Percentiles rank a stretch among this genome's conserved stretches.
Conservation (phyloP, 2,329 filamentous ascomycete species). For the Trichoderma gracile region DNA sequence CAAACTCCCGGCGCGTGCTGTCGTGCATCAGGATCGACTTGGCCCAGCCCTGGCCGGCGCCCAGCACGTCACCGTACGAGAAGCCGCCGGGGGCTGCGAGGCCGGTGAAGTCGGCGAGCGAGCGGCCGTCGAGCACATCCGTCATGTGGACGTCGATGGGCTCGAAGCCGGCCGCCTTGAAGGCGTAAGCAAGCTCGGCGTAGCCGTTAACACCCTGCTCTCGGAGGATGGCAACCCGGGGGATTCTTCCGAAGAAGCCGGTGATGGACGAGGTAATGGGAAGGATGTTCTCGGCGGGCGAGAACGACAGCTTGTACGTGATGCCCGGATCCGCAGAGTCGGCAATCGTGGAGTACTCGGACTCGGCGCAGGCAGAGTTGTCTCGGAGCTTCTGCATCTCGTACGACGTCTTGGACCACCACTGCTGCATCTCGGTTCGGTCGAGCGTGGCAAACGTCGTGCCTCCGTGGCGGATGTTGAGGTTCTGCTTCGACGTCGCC, state of each 20-base stretch:
- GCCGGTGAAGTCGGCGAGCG: constrained; percentile 79
- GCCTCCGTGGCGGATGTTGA: constrained; percentile 72
- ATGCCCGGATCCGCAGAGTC: constrained; percentile 81
- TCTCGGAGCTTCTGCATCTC: constrained; percentile 90
- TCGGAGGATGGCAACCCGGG: constrained; percentile 85
- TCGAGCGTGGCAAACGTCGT: constrained; percentile 67
- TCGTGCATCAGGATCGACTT: constrained; percentile 88
- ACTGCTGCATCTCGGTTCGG: constrained; percentile 75
- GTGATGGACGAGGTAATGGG: constrained; percentile 55
- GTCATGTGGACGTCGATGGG: constrained; percentile 97
- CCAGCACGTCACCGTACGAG: constrained; percentile 83
- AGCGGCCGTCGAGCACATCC: constrained; percentile 78
- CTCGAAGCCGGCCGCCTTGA: constrained; percentile 86
- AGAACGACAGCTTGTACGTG: constrained; percentile 78
- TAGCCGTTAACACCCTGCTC: constrained; percentile 96
- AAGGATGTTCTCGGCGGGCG: constrained; percentile 74
- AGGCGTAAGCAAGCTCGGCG: constrained; percentile 97
- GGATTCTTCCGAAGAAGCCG: constrained; percentile 57
- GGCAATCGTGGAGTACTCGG: constrained; percentile 73
- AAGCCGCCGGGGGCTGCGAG: constrained; percentile 96
- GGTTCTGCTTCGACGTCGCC: constrained; percentile 67
- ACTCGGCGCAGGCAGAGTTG: constrained; percentile 82
- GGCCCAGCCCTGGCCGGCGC: constrained; percentile 95
- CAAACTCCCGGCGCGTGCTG: constrained; percentile 73
- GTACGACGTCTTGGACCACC: constrained; percentile 85